Evolutionary conservation across 768 basidiomycete genomes (phyloP).

Genomic region (Xanthoconium stramineum): DNA sequence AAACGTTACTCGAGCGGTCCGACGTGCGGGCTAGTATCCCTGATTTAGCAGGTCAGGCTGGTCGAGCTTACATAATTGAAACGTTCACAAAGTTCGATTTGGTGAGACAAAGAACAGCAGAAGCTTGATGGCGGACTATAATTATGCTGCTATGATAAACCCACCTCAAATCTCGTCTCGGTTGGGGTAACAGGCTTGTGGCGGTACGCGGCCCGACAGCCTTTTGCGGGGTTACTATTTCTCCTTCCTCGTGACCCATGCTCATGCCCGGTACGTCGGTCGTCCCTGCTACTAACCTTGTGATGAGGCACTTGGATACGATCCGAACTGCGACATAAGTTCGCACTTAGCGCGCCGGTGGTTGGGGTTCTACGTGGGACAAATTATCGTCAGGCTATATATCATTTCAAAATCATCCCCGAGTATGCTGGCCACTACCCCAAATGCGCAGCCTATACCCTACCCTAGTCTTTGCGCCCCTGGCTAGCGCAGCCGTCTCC

Average conservation of each 20-base stretch:
- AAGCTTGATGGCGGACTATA: no score
- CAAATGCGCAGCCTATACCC: not conserved
- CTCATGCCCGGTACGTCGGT: no score
- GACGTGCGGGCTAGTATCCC: no score
- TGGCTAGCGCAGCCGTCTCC: not conserved
- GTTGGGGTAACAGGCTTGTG: no score
- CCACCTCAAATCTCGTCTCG: no score
- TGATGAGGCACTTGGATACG: not conserved
- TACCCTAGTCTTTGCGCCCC: not conserved
- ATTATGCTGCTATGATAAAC: no score
- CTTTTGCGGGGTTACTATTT: no score
- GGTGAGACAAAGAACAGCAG: no score
- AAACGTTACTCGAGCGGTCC: no score
- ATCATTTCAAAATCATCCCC: not conserved
- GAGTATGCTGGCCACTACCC: not conserved
- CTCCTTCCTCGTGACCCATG: not conserved
- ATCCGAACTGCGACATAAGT: not conserved
- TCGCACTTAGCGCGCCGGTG: not conserved
- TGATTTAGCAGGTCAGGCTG: no score
- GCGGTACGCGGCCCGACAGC: not conserved
- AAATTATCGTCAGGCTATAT: constrained; percentile 7
- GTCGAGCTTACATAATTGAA: no score
- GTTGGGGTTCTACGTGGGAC: not conserved
- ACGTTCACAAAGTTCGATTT: no score
- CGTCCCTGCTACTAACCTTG: not conserved